phyloP scores from a whole-genome alignment of 176 grass and related monocot species.

The Avena atlantica region DNA sequence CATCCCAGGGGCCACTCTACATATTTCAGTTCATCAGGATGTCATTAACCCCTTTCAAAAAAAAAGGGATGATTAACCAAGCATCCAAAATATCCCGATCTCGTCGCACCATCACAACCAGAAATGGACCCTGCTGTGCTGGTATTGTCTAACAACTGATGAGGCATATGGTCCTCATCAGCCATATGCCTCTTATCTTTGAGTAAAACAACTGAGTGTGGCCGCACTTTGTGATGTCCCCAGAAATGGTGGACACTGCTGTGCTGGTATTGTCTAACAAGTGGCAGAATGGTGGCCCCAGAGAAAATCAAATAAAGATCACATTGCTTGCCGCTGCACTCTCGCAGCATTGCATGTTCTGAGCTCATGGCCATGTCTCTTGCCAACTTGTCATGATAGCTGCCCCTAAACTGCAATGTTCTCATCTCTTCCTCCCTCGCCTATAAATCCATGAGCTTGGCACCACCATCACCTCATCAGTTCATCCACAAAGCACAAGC shows the following conservation, averaged over 20 bases:
- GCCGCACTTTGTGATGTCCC: not conserved
- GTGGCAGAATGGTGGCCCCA: not conserved
- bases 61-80: not conserved
- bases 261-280: not conserved
- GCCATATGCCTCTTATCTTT: not conserved
- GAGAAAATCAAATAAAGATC: slow-evolving; percentile 11
- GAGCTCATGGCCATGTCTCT: not conserved
- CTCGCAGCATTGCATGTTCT: not conserved
- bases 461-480: not conserved
- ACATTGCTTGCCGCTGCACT: not conserved
- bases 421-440: not conserved
- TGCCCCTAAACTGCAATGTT: not conserved
- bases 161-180: not conserved
- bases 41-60: not conserved
- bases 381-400: slow-evolving; percentile 13
- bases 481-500: slow-evolving; percentile 7
- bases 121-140: not conserved
- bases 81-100: not conserved
- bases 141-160: not conserved
- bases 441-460: not conserved
- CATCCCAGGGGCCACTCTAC: not conserved
- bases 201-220: not conserved
- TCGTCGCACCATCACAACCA: not conserved
- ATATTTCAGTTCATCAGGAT: not conserved
- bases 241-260: not conserved